Conservation (phyloP, 371 early-diverging fungal species). For the Furculomyces boomerangus region DNA sequence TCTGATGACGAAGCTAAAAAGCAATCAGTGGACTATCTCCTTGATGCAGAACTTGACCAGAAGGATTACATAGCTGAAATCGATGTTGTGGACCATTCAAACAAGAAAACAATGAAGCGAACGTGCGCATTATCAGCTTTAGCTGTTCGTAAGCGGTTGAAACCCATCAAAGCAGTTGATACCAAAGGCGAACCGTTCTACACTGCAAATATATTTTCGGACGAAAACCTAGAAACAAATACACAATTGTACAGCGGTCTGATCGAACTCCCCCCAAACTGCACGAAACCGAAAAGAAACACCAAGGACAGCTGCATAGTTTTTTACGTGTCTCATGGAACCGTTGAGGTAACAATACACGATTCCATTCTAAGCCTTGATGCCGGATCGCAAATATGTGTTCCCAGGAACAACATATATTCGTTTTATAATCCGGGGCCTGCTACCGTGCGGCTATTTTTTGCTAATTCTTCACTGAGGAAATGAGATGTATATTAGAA, state of each 20-base stretch:
- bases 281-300: conserved; percentile 12
- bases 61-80: not conserved
- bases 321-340: conserved; percentile 14
- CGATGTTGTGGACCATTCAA: not conserved
- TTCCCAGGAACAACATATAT: conserved; percentile 15
- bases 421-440: conserved; percentile 17
- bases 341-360: conserved; percentile 14
- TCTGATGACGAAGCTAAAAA: not conserved
- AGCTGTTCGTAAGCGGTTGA: not conserved
- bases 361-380: conserved; percentile 9
- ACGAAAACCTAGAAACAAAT: not conserved
- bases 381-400: conserved; percentile 12
- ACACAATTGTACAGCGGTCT: conserved; percentile 2
- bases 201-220: conserved; percentile 1
- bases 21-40: not conserved
- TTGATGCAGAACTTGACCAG: not conserved
- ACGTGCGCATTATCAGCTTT: not conserved
- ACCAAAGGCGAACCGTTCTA: not conserved
- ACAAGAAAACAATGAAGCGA: not conserved
- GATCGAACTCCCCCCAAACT: conserved; percentile 5
- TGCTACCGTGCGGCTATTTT: conserved; percentile 18
- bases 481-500: no score
- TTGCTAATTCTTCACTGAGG: conserved; percentile 6
- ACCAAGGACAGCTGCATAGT: conserved; percentile 6
- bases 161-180: not conserved